Evolutionary conservation across 345 rosid species (phyloP), one percentile per base, ranked within the genome.

Genomic region (Camelina laxa): DNA sequence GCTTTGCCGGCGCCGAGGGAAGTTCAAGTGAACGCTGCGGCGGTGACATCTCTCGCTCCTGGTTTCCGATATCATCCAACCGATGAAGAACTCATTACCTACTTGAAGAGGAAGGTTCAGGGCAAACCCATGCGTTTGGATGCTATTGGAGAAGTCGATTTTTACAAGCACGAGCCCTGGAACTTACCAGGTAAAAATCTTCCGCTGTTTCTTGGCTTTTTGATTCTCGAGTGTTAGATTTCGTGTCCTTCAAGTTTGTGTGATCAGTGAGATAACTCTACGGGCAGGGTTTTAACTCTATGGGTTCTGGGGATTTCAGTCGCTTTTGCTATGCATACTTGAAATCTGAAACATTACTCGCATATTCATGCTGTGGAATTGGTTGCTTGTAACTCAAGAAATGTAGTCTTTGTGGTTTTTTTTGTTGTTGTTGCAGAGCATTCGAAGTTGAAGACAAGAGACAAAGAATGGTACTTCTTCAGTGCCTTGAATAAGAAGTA

Each of bases 31-130:
- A 42, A 13, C 39, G 56, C 67, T 0, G 33, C 75, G 42, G 20
- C 61, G 6, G 67, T 82, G 13, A 74, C 86, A 15, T 85, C 89
- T 6, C 79, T 89, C 68, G 90, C 91, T 21, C 97, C 97, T 21
- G 97, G 97, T 19, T 88, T 88, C 56, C 85, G 96, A 77, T 92
- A 89, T 73, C 96, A 91, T 62, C 97, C 97, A 3, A 83, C 93
- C 1, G 96, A 86, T 33, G 96, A 92, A 74, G 97, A 92, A 75
- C 83, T 92, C 22, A 83, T 87, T 10, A 80, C 85, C 69, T 89
- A 88, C 86, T 82, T 92, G 80, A 92, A 86, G 80, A 83, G 85
- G 70, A 88, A 89, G 92, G 83, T 88, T 73, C 60, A 60, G 3
- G 74, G 76, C 7, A 89, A 81, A 73, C 78, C 87, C 36, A 82